phyloP scores from a whole-genome alignment of 176 grass and related monocot species.

The Themeda triandra region DNA sequence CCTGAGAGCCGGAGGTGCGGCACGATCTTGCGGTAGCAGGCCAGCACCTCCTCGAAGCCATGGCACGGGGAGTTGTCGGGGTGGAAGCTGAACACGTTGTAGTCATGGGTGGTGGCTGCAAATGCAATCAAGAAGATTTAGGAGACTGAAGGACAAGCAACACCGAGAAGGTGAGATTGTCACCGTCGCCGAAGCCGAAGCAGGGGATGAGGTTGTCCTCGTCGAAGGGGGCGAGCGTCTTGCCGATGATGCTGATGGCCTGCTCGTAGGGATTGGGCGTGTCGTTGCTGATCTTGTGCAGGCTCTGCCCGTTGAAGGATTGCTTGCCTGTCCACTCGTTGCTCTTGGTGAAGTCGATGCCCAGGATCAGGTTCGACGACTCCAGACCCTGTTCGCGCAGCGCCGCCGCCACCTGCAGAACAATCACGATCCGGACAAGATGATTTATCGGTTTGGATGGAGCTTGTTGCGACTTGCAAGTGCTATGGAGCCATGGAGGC shows the following conservation, averaged over 20 bases:
- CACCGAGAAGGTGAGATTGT: too few species aligned
- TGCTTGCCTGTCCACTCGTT: constrained; percentile 92
- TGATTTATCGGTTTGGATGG: too few species aligned
- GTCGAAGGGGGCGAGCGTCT: constrained; percentile 82
- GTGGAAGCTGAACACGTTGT: constrained; percentile 83
- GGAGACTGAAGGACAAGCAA: too few species aligned
- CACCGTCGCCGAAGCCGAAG: constrained; percentile 95
- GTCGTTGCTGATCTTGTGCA: constrained; percentile 52
- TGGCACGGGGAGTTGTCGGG: constrained; percentile 66
- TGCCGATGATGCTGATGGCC: constrained; percentile 89
- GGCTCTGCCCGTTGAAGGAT: constrained; percentile 78
- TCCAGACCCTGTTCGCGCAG: constrained; percentile 67
- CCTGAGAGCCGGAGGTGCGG: constrained; percentile 75
- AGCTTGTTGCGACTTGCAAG: too few species aligned
- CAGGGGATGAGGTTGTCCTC: constrained; percentile 93
- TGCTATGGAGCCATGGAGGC: too few species aligned
- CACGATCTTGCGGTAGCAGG: constrained; percentile 70
- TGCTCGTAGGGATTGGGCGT: constrained; percentile 79
- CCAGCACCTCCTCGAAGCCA: constrained; percentile 89
- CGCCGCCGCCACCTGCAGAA: constrained; percentile 51
- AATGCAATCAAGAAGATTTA: too few species aligned
- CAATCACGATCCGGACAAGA: too few species aligned
- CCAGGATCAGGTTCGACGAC: constrained; percentile 91
- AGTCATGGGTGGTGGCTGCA: constrained; percentile 82
- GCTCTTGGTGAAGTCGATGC: constrained; percentile 99